Conservation (phyloP, 2,329 filamentous ascomycete genomes). For the Zalaria obscura region DNA sequence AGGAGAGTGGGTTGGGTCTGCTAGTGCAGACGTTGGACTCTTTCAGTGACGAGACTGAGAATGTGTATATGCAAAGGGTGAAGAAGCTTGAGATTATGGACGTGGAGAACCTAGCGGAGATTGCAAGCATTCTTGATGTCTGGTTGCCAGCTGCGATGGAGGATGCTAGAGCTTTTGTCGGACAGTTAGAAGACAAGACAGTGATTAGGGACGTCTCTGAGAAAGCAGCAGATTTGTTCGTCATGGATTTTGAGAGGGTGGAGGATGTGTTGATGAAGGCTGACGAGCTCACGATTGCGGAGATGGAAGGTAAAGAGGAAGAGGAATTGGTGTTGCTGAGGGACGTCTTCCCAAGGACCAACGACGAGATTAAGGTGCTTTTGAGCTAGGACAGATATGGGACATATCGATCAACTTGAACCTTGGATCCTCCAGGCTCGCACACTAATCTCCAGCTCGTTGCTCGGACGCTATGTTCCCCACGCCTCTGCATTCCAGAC, state of each 20-base stretch:
- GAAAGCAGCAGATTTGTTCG: slow-evolving; percentile 71
- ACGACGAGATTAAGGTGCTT: slow-evolving; percentile 48
- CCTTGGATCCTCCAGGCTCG: slow-evolving; percentile 1
- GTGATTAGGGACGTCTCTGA: slow-evolving; percentile 67
- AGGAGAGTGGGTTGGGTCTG: slow-evolving; percentile 56
- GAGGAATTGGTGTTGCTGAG: slow-evolving; percentile 29
- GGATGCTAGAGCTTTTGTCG: slow-evolving; percentile 75
- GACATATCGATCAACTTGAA: not conserved
- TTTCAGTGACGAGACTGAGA: slow-evolving; percentile 17
- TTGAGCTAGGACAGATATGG: slow-evolving; percentile 32
- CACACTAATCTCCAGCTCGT: not conserved
- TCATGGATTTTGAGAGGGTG: slow-evolving; percentile 63
- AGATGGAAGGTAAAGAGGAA: slow-evolving; percentile 20
- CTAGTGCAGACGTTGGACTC: slow-evolving; percentile 45
- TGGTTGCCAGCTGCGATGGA: slow-evolving; percentile 88
- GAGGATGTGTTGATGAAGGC: slow-evolving; percentile 46
- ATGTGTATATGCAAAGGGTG: slow-evolving; percentile 9
- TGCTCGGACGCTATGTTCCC: too few relatives aligned
- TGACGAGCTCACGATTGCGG: slow-evolving; percentile 34
- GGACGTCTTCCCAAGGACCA: slow-evolving; percentile 48
- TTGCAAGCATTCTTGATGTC: slow-evolving; percentile 68
- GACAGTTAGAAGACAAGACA: slow-evolving; percentile 55
- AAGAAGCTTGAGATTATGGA: slow-evolving; percentile 42
- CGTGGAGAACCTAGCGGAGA: slow-evolving; percentile 44
- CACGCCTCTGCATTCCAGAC: too few relatives aligned